These are phyloP conservation scores for Diaporthe longicolla DNA, from an alignment of 2,329 filamentous ascomycete species.

Conservation along the genomic window DNA sequence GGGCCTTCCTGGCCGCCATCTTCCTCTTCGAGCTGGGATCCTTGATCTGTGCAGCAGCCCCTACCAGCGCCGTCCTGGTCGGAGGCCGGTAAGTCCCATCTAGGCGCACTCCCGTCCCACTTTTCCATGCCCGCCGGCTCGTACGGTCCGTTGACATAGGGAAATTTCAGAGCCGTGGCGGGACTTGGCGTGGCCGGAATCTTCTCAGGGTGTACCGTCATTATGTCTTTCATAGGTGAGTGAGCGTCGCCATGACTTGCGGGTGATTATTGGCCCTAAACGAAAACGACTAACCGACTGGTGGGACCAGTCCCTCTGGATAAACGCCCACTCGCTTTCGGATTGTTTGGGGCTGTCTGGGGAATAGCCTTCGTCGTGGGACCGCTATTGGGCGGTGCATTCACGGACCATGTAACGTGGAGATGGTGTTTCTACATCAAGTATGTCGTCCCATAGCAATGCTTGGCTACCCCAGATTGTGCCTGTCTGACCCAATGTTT, in stretches of 20 bases:
- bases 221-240: constrained; percentile 54
- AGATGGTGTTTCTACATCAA: constrained; percentile 62
- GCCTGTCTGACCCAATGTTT: neutral
- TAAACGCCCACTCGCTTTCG: constrained; percentile 65
- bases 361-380: constrained; percentile 63
- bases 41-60: constrained; percentile 51
- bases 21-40: constrained; percentile 60
- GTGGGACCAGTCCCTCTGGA: constrained; percentile 58
- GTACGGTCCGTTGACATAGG: neutral
- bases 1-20: constrained; percentile 40
- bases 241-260: neutral
- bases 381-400: constrained; percentile 61
- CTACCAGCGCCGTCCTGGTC: constrained; percentile 35
- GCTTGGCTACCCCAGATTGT: constrained; percentile 8
- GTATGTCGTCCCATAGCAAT: neutral
- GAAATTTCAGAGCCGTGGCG: constrained; percentile 54
- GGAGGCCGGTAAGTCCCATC: constrained; percentile 26
- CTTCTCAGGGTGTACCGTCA: constrained; percentile 60
- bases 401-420: constrained; percentile 61
- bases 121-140: neutral
- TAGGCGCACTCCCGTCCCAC: neutral
- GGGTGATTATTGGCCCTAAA: neutral
- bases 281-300: neutral
- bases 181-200: constrained; percentile 62
- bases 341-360: constrained; percentile 66